Base-by-base conservation (phyloP, 305 asterid genomes). In the Fraxinus platypoda region DNA sequence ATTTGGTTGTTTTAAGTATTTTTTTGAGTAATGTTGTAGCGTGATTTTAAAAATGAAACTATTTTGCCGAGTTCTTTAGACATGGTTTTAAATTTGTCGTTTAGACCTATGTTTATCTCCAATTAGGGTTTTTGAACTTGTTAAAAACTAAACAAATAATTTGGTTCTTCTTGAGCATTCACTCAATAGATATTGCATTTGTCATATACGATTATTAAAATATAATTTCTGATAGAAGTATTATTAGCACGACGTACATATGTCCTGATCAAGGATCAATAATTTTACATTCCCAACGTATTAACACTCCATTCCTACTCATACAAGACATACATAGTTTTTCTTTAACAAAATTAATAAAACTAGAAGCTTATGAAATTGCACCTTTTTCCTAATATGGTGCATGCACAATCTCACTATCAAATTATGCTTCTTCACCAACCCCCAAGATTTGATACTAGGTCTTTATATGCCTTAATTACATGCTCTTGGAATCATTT, bases 401-500 rank as follows among this genome's bases (percentile, higher is more conserved):
- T 28, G 74, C 74, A 66, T 12, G 13, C 21, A 13, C 35, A 52
- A 77, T 52, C 68, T 68, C 59, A 66, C 81, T 34, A 11, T 17
- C 28, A 68, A 76, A 28, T 68, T 43, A 78, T n/a, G 62, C 8
- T 52, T 52, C 62, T 52, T 52, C 21, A 13, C 79, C 80, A 83
- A 52, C 46, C 46, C 79, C 80, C 83, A 74, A 46, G 57, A 46
- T 46, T 46, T 13, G 17, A 46, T 12, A 74, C 28, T 43, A 72
- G 70, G 64, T 70, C 12, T 21, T 59, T 19, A 59, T 19, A 21
- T 21, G 26, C 30, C 35, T 66, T 43, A 54, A 81, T 4, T 54
- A 12, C 83, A 62, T 59, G 35, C 80, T 82, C 75, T 30, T 70
- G 37, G 83, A 79, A 62, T 86, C 88, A n/a, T 78, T 81, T 23